phyloP scores from a whole-genome alignment of 345 rosid species.

The Limnanthes douglasii region DNA sequence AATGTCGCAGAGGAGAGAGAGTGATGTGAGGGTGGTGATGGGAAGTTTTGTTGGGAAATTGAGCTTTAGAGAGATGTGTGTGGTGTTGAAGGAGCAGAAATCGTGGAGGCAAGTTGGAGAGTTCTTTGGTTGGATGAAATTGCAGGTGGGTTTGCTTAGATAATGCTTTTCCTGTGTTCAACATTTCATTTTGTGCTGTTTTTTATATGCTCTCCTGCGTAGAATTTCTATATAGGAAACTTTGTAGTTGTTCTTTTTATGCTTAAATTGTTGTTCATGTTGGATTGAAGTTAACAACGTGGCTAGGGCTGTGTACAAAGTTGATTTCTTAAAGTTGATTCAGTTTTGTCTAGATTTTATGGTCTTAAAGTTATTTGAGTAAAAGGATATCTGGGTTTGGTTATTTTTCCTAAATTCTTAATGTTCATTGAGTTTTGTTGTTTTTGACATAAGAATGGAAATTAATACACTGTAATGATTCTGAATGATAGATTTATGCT shows the following conservation, averaged over 20 bases:
- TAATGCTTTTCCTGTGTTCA: neutral
- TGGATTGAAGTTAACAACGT: too few species aligned
- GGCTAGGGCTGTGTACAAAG: too few species aligned
- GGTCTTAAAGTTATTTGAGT: too few species aligned
- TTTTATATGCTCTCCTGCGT: too few species aligned
- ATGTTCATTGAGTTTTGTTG: neutral
- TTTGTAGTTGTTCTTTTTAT: neutral
- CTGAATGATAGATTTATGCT: slow-evolving; percentile 25
- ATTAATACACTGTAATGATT: slow-evolving; percentile 16
- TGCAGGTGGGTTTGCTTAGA: slow-evolving; percentile 36
- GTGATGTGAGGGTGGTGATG: slow-evolving; percentile 59
- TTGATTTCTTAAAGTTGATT: too few species aligned
- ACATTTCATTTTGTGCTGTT: neutral
- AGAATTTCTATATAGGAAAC: too few species aligned
- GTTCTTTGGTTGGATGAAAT: slow-evolving; percentile 87
- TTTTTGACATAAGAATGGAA: neutral
- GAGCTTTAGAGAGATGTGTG: slow-evolving; percentile 81
- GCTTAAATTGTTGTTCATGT: too few species aligned
- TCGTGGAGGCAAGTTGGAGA: slow-evolving; percentile 76
- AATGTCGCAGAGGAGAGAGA: slow-evolving; percentile 24
- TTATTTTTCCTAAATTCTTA: too few species aligned
- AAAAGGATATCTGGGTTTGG: too few species aligned
- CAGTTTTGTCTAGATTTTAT: too few species aligned
- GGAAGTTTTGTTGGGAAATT: slow-evolving; percentile 67
- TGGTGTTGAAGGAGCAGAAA: slow-evolving; percentile 73